phyloP scores from a whole-genome alignment of 208 protist species.

The Leishmania tropica region DNA sequence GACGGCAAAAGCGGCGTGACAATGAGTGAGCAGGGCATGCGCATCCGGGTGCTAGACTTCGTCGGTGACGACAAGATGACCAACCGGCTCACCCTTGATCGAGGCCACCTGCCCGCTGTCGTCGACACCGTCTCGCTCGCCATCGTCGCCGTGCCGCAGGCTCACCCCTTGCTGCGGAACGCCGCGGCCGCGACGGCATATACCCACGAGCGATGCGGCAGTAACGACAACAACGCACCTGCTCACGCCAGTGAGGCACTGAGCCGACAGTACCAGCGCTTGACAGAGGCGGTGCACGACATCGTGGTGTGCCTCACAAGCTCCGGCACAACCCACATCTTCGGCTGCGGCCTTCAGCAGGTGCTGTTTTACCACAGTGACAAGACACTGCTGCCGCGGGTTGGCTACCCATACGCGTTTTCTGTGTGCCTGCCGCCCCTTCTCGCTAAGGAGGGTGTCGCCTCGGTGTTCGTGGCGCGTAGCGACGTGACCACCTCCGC shows the following conservation, averaged over 20 bases:
- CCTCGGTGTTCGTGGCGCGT: constrained; percentile 22
- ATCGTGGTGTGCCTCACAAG: constrained; percentile 49
- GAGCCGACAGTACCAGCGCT: constrained; percentile 25
- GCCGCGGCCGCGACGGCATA: neutral
- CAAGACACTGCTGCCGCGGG: constrained; percentile 34
- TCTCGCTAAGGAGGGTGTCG: constrained; percentile 14
- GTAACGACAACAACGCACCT: constrained; percentile 10
- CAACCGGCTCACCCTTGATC: constrained; percentile 37
- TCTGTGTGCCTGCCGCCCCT: constrained; percentile 28
- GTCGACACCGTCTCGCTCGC: constrained; percentile 37
- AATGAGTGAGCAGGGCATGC: constrained; percentile 62
- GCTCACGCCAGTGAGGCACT: constrained; percentile 3
- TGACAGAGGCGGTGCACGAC: constrained; percentile 30
- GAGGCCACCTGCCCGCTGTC: constrained; percentile 37
- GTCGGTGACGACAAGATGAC: constrained; percentile 39
- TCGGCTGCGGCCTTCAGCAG: constrained; percentile 36
- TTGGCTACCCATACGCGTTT: constrained; percentile 36
- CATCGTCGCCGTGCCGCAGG: constrained; percentile 30
- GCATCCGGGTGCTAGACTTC: constrained; percentile 56
- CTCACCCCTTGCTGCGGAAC: neutral
- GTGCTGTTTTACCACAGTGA: constrained; percentile 37
- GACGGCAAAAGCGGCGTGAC: constrained; percentile 63
- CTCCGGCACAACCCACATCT: constrained; percentile 54
- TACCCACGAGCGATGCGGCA: constrained; percentile 19
- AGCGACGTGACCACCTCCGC: constrained; percentile 25